Evolutionary conservation across 331 rosid genomes (phyloP).

Genomic region (Arachis monticola): DNA sequence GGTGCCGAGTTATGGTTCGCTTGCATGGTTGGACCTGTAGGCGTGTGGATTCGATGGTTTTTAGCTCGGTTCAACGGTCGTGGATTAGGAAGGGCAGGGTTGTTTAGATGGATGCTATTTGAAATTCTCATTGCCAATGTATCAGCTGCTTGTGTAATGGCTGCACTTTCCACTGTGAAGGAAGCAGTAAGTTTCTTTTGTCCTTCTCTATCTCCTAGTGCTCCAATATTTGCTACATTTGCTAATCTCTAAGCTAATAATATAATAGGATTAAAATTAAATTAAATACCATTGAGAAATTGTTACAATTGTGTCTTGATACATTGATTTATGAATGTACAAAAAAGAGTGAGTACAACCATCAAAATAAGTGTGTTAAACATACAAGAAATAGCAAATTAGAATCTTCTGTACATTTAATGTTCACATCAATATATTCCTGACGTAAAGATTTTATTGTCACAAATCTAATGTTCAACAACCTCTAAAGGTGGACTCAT

Average conservation of each 20-base stretch:
- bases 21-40: slow-evolving; percentile 62
- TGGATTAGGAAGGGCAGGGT: slow-evolving; percentile 53
- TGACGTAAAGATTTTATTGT: neutral
- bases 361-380: neutral
- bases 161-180: slow-evolving; percentile 54
- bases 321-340: neutral
- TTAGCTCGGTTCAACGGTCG: slow-evolving; percentile 70
- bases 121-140: slow-evolving; percentile 42
- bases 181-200: slow-evolving; percentile 45
- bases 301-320: no score
- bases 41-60: slow-evolving; percentile 50
- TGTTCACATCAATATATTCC: neutral
- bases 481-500: neutral
- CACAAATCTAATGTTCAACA: neutral
- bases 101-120: slow-evolving; percentile 61
- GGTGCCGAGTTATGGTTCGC: slow-evolving; percentile 63
- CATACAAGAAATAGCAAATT: neutral
- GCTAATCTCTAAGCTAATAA: neutral
- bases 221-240: no score
- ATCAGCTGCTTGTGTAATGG: slow-evolving; percentile 63
- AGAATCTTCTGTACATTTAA: neutral
- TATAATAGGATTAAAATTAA: neutral
- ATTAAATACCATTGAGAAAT: neutral
- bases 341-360: no score
- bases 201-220: neutral